Base-by-base conservation (phyloP, 257 asterid genomes). In the Solanum rostratum region DNA sequence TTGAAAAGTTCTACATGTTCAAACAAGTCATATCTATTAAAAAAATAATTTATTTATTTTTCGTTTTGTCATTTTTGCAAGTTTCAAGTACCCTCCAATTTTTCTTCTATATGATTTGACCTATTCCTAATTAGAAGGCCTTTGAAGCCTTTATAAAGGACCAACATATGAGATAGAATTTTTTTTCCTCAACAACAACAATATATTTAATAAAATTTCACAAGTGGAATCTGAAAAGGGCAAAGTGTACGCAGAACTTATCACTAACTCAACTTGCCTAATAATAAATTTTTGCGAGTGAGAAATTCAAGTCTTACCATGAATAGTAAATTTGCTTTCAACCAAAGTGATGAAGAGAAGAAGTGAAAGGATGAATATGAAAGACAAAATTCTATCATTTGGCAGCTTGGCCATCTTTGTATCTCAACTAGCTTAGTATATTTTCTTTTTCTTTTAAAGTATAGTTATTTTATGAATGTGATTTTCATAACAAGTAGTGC, bases 391-490 rank as follows among this genome's bases (percentile, higher is more conserved):
- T 29, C 73, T 87, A 76, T 57, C 74, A 88, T 82, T 69, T 54
- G 85, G 24, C n/a, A n/a, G n/a, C 43, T 83, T 86, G 52, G 87
- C 90, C 93, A 91, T 89, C 73, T 84, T 80, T 78, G 41, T 74
- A 27, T 22, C 14, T 46, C 29, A 45, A 52, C 15, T 43, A 24
- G 29, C 30, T 43, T n/a, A 45, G 22, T 73, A 6, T 24, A 2
- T 46, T 46, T 13, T 45, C 12, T 14, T 8, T 19, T 74, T 18
- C 22, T 52, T 24, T 41, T 22, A 74, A 74, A 3, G 16, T 24
- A 11, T 49, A 49, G 43, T 0, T 10, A 71, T 18, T 71, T 20
- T 0, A 7, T 76, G 62, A 3, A 50, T 18, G 30, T 68, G 52
- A 39, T 7, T 76, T 22, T 15, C 16, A 4, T 53, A 76, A 49